These are phyloP conservation scores for Fomitopsis serialis DNA, from an alignment of 768 basidiomycete genomes.

Conservation along the genomic window DNA sequence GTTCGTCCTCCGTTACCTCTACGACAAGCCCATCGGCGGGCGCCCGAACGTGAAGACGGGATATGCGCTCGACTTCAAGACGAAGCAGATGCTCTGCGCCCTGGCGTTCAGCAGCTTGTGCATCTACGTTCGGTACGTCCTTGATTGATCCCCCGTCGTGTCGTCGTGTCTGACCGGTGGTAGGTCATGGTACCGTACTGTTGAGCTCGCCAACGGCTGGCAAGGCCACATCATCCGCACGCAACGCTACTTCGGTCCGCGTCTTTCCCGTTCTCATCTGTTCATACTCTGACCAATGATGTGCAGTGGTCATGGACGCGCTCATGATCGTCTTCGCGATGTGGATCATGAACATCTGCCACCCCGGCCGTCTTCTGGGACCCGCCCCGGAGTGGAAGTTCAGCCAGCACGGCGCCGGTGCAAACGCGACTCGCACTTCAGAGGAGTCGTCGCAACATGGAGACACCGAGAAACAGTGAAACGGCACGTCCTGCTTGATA, in stretches of 20 bases:
- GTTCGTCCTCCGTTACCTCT: slow-evolving; percentile 36
- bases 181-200: slow-evolving; percentile 47
- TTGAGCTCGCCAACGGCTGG: slow-evolving; percentile 45
- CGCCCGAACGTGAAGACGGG: neutral
- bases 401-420: neutral
- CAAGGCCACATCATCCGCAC: slow-evolving; percentile 41
- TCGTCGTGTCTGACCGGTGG: slow-evolving; percentile 6
- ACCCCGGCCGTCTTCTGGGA: slow-evolving; percentile 25
- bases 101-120: slow-evolving; percentile 19
- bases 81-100: slow-evolving; percentile 21
- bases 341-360: slow-evolving; percentile 26
- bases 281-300: neutral
- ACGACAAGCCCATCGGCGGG: slow-evolving; percentile 30
- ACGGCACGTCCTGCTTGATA: no score
- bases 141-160: neutral
- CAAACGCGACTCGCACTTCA: neutral
- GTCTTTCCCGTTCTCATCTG: neutral
- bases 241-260: slow-evolving; percentile 39
- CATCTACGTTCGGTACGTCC: slow-evolving; percentile 24
- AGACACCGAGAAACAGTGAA: neutral
- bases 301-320: slow-evolving; percentile 20
- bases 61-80: slow-evolving; percentile 13
- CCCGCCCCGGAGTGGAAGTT: slow-evolving; percentile 1
- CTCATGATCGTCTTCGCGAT: slow-evolving; percentile 27
- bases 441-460: neutral